Percentiles rank a stretch among this genome's conserved stretches.
Conservation (phyloP, 2,329 filamentous ascomycete genomes). For the Byssoonygena ceratinophila region DNA sequence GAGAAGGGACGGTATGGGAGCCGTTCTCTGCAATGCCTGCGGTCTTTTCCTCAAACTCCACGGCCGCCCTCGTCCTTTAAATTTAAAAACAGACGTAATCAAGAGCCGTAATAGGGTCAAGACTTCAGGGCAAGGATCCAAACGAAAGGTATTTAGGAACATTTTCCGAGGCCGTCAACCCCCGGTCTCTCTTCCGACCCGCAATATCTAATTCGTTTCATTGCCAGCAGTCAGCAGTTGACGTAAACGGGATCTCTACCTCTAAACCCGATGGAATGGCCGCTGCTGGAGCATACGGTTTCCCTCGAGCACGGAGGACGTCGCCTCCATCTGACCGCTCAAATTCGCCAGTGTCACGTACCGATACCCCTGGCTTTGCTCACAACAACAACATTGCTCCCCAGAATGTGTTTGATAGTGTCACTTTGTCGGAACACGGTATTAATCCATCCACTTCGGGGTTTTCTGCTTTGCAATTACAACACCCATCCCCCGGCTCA, state of each 20-base stretch:
- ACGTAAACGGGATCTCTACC: slow-evolving; percentile 49
- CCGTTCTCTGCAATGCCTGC: slow-evolving; percentile 96
- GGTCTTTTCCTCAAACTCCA: slow-evolving; percentile 96
- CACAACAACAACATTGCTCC: slow-evolving; percentile 57
- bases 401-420: slow-evolving; percentile 68
- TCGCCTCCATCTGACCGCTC: slow-evolving; percentile 62
- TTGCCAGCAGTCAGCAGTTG: slow-evolving; percentile 35
- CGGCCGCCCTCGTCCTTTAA: slow-evolving; percentile 83
- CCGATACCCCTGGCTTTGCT: slow-evolving; percentile 64
- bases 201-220: slow-evolving; percentile 9
- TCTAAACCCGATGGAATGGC: slow-evolving; percentile 45
- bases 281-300: slow-evolving; percentile 46
- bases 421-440: slow-evolving; percentile 55
- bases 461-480: slow-evolving; percentile 42
- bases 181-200: slow-evolving; percentile 18
- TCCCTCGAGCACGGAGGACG: slow-evolving; percentile 59
- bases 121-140: slow-evolving; percentile 65
- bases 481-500: slow-evolving; percentile 51
- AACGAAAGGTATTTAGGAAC: slow-evolving; percentile 59
- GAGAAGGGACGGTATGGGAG: slow-evolving; percentile 91
- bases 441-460: slow-evolving; percentile 49
- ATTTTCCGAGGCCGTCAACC: slow-evolving; percentile 14
- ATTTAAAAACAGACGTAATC: slow-evolving; percentile 97
- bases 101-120: slow-evolving; percentile 98
- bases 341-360: slow-evolving; percentile 69